Conservation (phyloP, 345 rosid genomes). For the Stellera chamaejasme region DNA sequence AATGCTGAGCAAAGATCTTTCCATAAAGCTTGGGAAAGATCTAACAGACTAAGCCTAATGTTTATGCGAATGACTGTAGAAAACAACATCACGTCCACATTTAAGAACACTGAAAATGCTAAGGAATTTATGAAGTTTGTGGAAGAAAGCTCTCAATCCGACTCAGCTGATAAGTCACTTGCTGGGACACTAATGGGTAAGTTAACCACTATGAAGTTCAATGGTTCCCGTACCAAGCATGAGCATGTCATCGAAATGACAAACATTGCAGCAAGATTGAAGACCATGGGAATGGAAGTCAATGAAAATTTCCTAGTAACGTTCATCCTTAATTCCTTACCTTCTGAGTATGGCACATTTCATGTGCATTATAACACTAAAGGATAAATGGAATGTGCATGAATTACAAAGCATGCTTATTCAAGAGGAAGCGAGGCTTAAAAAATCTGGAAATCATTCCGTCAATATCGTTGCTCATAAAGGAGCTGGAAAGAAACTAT, state of each 20-base stretch:
- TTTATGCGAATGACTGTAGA: conserved; percentile 9
- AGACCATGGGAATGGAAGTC: neutral
- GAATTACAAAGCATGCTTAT: neutral
- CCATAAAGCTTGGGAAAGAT: conserved; percentile 1
- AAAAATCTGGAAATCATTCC: neutral
- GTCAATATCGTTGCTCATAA: neutral
- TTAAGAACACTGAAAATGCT: conserved; percentile 5
- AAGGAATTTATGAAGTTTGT: conserved; percentile 6
- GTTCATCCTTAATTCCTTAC: conserved; percentile 1
- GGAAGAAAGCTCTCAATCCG: conserved; percentile 1
- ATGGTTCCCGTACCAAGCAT: conserved; percentile 2
- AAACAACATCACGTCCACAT: neutral
- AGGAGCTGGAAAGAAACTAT: neutral
- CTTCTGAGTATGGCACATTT: conserved; percentile 6
- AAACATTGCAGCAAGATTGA: conserved; percentile 1
- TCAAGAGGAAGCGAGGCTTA: neutral
- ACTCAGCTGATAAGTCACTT: conserved; percentile 12
- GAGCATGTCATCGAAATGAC: conserved; percentile 5
- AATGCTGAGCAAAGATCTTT: neutral
- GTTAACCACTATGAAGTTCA: conserved; percentile 14
- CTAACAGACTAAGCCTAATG: conserved; percentile 11
- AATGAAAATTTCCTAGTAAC: conserved; percentile 6
- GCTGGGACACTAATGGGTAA: conserved; percentile 3
- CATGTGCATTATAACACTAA: neutral
- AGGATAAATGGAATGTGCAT: neutral